Evolutionary conservation across 2,329 filamentous ascomycete species (phyloP).

Genomic region (Verticillium nubilum): DNA sequence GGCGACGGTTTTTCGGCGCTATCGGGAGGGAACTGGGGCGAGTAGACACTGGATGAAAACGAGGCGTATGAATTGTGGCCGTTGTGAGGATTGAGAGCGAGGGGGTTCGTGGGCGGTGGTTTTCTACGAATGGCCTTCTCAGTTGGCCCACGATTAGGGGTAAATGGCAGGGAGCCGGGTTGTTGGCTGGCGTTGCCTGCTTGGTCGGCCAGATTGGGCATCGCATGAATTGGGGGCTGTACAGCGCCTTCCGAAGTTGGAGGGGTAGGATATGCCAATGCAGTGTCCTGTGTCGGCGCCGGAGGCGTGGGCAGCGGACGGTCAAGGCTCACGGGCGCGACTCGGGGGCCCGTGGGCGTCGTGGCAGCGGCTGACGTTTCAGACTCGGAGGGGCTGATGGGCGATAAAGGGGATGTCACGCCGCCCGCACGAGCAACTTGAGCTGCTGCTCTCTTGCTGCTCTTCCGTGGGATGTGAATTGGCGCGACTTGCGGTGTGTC

Average conservation of each 20-base stretch:
- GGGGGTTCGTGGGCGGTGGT: slow-evolving; percentile 27
- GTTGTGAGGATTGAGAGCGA: slow-evolving; percentile 9
- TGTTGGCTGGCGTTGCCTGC: slow-evolving; percentile 4
- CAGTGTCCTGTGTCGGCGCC: slow-evolving; percentile 11
- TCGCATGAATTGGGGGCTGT: slow-evolving; percentile 11
- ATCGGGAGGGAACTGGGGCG: slow-evolving; percentile 11
- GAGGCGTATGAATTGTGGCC: slow-evolving; percentile 10
- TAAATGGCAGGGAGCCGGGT: slow-evolving; percentile 5
- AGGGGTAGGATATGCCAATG: slow-evolving; percentile 24
- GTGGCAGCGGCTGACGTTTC: slow-evolving; percentile 24
- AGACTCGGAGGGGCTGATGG: slow-evolving; percentile 23
- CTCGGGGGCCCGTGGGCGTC: slow-evolving; percentile 26
- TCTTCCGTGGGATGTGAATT: slow-evolving; percentile 49
- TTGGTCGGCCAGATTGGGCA: slow-evolving; percentile 4
- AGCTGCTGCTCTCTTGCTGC: slow-evolving; percentile 29
- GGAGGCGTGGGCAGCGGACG: slow-evolving; percentile 13
- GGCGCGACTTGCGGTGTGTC: slow-evolving; percentile 53
- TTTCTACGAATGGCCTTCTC: slow-evolving; percentile 39
- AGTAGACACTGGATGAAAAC: slow-evolving; percentile 23
- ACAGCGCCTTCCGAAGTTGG: slow-evolving; percentile 19
- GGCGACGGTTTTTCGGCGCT: not conserved
- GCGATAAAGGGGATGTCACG: slow-evolving; percentile 20
- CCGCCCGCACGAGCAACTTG: not conserved
- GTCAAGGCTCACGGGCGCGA: slow-evolving; percentile 27
- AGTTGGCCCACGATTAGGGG: slow-evolving; percentile 8